Percentiles rank a stretch among this genome's conserved stretches.
phyloP scores from a whole-genome alignment of 2,329 filamentous ascomycete species.

The Mollisia scopiformis region DNA sequence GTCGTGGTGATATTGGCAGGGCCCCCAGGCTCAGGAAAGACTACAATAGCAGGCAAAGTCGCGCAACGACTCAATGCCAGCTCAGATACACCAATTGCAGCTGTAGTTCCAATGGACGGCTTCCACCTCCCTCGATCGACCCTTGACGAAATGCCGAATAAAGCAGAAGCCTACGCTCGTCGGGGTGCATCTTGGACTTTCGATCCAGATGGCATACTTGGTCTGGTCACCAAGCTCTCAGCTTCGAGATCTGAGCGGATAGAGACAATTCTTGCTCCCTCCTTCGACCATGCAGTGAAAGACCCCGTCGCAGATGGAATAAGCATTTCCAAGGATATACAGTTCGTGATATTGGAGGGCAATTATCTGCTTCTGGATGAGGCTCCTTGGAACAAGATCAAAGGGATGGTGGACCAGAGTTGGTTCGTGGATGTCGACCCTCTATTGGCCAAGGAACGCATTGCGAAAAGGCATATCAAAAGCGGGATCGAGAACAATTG shows the following conservation, averaged over 20 bases:
- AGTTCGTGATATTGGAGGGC: slow-evolving; percentile 75
- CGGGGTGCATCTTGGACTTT: slow-evolving; percentile 95
- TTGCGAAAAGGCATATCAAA: slow-evolving; percentile 74
- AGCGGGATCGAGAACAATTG: slow-evolving; percentile 75
- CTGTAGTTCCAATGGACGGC: slow-evolving; percentile 88
- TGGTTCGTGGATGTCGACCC: slow-evolving; percentile 81
- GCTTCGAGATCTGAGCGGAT: slow-evolving; percentile 13
- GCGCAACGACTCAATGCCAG: slow-evolving; percentile 66
- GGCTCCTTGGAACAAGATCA: slow-evolving; percentile 67
- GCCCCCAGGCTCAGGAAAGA: slow-evolving; percentile 58
- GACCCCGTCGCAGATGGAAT: slow-evolving; percentile 74
- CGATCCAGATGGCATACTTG: slow-evolving; percentile 71
- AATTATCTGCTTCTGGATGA: slow-evolving; percentile 72
- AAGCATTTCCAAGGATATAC: slow-evolving; percentile 57
- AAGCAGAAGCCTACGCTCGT: slow-evolving; percentile 71
- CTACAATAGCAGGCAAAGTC: slow-evolving; percentile 75
- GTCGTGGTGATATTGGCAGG: slow-evolving; percentile 38
- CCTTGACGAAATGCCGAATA: slow-evolving; percentile 79
- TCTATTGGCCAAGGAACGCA: slow-evolving; percentile 66
- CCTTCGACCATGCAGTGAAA: slow-evolving; percentile 79
- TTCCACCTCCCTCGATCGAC: slow-evolving; percentile 85
- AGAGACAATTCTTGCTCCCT: slow-evolving; percentile 61
- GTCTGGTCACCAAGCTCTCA: slow-evolving; percentile 55
- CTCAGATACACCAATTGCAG: slow-evolving; percentile 56
- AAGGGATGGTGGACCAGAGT: slow-evolving; percentile 68